Evolutionary conservation across 176 grass and related monocot species (phyloP).

Genomic region (Themeda triandra): DNA sequence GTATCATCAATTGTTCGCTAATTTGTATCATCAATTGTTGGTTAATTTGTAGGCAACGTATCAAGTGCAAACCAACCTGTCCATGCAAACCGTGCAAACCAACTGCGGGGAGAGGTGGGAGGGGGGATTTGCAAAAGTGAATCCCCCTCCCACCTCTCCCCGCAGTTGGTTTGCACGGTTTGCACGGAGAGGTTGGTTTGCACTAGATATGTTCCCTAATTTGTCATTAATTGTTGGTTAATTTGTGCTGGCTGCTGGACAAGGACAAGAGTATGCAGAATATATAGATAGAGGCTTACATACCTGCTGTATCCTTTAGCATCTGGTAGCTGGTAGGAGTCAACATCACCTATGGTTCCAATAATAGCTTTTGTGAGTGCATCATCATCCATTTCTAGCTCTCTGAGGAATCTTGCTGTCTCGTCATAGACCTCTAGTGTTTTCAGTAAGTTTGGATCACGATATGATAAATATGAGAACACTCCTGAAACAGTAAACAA

Average conservation of each 20-base stretch:
- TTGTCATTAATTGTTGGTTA: neutral
- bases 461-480: conserved; percentile 97
- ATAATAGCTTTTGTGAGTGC: conserved; percentile 95
- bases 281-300: neutral
- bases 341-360: conserved; percentile 93
- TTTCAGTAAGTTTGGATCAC: conserved; percentile 97
- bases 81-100: no score
- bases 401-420: conserved; percentile 86
- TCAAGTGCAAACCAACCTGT: no score
- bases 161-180: no score
- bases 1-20: neutral
- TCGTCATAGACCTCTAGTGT: conserved; percentile 91
- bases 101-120: no score
- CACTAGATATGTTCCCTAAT: no score
- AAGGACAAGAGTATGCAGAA: neutral
- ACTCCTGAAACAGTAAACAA: conserved; percentile 57
- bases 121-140: no score
- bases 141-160: no score
- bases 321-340: conserved; percentile 96
- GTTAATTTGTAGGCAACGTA: neutral
- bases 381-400: conserved; percentile 82
- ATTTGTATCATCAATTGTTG: neutral
- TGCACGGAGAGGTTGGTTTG: no score
- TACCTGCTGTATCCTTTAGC: conserved; percentile 99
- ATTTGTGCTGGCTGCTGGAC: neutral